phyloP scores from a whole-genome alignment of 805 yeast genomes.

The Torulaspora franciscae region DNA sequence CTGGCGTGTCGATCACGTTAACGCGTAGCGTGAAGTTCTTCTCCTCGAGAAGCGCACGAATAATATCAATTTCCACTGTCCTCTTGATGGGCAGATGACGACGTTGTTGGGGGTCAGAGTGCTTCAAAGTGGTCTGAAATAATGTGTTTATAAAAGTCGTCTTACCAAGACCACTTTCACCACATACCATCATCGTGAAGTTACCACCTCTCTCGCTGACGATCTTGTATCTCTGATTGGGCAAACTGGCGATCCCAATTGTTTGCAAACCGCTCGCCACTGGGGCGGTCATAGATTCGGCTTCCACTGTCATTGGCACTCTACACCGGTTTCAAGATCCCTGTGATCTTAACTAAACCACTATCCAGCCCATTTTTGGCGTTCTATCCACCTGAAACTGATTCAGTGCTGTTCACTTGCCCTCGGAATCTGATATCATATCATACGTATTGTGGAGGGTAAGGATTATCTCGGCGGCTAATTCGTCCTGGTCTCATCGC shows the following conservation, averaged over 20 bases:
- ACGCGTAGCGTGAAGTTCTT: slow-evolving; percentile 72
- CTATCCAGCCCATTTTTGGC: slow-evolving; percentile 4
- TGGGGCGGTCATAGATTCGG: slow-evolving; percentile 7
- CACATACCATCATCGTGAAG: slow-evolving; percentile 79
- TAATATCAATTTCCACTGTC: slow-evolving; percentile 74
- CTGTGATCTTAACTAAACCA: not conserved
- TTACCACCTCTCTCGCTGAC: slow-evolving; percentile 71
- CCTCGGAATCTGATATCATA: not conserved
- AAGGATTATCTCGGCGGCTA: not conserved
- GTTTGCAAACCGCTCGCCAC: slow-evolving; percentile 1
- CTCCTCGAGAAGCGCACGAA: slow-evolving; percentile 78
- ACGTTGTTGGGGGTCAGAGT: slow-evolving; percentile 39
- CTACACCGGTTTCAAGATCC: not conserved
- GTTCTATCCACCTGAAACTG: slow-evolving; percentile 6
- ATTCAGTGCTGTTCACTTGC: not conserved
- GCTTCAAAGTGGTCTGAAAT: slow-evolving; percentile 68
- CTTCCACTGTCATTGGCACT: slow-evolving; percentile 10
- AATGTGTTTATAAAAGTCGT: slow-evolving; percentile 86
- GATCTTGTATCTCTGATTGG: slow-evolving; percentile 72
- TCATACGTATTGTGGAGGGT: not conserved
- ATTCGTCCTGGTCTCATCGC: not conserved
- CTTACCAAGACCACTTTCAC: slow-evolving; percentile 89
- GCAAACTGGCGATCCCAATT: slow-evolving; percentile 64
- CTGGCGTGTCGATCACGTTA: slow-evolving; percentile 87
- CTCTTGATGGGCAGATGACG: slow-evolving; percentile 50